These are phyloP conservation scores for Seiridium cupressi DNA, from an alignment of 2,329 filamentous ascomycete species.

Conservation along the genomic window DNA sequence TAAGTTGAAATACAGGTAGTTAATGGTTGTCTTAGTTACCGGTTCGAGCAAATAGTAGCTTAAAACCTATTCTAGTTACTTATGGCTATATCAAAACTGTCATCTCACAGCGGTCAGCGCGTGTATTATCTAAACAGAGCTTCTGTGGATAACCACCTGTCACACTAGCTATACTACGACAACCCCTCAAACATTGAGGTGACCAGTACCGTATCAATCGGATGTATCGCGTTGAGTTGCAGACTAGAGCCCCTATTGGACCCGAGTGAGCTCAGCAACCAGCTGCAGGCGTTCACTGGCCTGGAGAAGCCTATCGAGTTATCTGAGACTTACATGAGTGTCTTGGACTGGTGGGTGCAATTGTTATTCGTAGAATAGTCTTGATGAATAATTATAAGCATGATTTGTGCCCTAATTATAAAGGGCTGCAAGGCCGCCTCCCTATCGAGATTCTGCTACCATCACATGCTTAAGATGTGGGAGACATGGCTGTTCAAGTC, in stretches of 20 bases:
- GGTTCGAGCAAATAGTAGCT: no score
- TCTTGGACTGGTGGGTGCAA: background rate
- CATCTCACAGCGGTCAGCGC: background rate
- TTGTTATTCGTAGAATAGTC: background rate
- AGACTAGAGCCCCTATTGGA: conserved; percentile 1
- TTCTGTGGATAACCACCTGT: background rate
- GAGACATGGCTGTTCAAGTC: background rate
- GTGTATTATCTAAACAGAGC: background rate
- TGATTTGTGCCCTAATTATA: conserved; percentile 2
- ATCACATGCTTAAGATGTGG: background rate
- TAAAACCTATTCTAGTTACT: no score
- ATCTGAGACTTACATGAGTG: background rate
- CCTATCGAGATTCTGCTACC: background rate
- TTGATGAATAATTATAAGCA: background rate
- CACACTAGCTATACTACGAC: conserved; percentile 1
- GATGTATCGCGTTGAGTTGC: background rate
- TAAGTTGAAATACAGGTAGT: no score
- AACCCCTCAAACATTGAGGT: background rate
- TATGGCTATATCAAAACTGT: background rate
- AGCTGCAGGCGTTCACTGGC: background rate
- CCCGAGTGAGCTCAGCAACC: background rate
- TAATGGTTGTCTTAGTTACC: no score
- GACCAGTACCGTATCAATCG: background rate
- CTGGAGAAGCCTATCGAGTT: background rate
- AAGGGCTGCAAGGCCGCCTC: background rate